Percentiles rank a stretch among this genome's conserved stretches.
phyloP scores from a whole-genome alignment of 2,329 filamentous ascomycete species.

The Colletotrichum ledebouriae region DNA sequence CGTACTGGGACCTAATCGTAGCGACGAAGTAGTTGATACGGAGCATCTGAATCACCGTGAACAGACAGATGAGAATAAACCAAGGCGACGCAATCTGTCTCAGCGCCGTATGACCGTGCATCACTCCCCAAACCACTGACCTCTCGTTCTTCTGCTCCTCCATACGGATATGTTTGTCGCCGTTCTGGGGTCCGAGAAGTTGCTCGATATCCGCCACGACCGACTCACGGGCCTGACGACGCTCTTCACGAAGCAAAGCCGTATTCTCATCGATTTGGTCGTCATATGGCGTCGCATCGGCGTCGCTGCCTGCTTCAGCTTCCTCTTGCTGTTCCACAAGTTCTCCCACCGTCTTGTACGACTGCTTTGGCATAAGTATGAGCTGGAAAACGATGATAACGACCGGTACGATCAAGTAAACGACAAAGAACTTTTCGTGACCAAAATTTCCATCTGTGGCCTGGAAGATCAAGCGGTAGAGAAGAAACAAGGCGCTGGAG shows the following conservation, averaged over 20 bases:
- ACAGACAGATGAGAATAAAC: conserved; percentile 87
- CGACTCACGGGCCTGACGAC: conserved; percentile 70
- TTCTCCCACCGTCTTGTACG: conserved; percentile 89
- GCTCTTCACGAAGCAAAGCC: conserved; percentile 67
- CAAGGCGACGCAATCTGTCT: conserved; percentile 84
- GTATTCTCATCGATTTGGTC: conserved; percentile 72
- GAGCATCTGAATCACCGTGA: conserved; percentile 83
- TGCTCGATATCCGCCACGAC: conserved; percentile 79
- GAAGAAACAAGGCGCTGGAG: conserved; percentile 81
- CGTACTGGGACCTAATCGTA: conserved; percentile 86
- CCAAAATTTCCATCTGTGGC: conserved; percentile 67
- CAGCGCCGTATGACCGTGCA: conserved; percentile 79
- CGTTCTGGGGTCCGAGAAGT: conserved; percentile 75
- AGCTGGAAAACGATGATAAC: conserved; percentile 77
- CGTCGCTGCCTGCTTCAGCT: conserved; percentile 50
- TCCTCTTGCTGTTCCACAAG: conserved; percentile 80
- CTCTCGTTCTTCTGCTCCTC: conserved; percentile 79
- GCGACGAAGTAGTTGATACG: conserved; percentile 95
- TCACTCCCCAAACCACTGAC: conserved; percentile 87
- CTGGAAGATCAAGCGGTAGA: conserved; percentile 80
- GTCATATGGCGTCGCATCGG: conserved; percentile 55
- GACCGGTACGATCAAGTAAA: conserved; percentile 78
- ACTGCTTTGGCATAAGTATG: conserved; percentile 78
- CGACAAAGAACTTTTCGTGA: conserved; percentile 77
- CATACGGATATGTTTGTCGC: conserved; percentile 72